phyloP scores from a whole-genome alignment of 2,329 filamentous ascomycete species.

The Sclerotinia glacialis region DNA sequence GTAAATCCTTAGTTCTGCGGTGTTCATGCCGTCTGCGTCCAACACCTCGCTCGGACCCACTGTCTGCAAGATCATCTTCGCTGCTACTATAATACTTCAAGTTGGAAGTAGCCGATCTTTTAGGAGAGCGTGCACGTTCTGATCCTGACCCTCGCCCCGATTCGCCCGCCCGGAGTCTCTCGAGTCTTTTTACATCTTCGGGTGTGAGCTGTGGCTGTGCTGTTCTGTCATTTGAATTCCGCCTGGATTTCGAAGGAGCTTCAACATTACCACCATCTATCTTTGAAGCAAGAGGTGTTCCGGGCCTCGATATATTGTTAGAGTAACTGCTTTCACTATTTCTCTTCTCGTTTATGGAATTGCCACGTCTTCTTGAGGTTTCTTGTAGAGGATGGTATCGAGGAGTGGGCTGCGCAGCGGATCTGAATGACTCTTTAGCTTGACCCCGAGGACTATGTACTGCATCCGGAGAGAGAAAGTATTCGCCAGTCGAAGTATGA shows the following conservation, averaged over 20 bases:
- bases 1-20: slow-evolving; percentile 22
- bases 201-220: slow-evolving; percentile 31
- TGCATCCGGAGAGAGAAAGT: slow-evolving; percentile 49
- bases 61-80: slow-evolving; percentile 35
- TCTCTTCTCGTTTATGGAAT: slow-evolving; percentile 34
- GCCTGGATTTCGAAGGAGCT: slow-evolving; percentile 24
- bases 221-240: slow-evolving; percentile 32
- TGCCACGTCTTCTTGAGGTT: slow-evolving; percentile 35
- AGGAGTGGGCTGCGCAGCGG: slow-evolving; percentile 39
- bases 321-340: slow-evolving; percentile 30
- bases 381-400: slow-evolving; percentile 38
- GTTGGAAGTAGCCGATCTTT: slow-evolving; percentile 28
- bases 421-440: slow-evolving; percentile 29
- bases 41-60: slow-evolving; percentile 32
- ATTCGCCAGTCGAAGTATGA: slow-evolving; percentile 39
- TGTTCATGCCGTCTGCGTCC: slow-evolving; percentile 24
- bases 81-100: slow-evolving; percentile 33
- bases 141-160: slow-evolving; percentile 26
- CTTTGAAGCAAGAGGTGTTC: slow-evolving; percentile 30
- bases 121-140: slow-evolving; percentile 28
- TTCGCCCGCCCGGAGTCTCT: slow-evolving; percentile 28
- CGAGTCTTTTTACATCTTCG: slow-evolving; percentile 29
- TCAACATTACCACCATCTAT: slow-evolving; percentile 29
- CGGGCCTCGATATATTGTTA: slow-evolving; percentile 26
- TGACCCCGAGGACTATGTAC: slow-evolving; percentile 30